Evolutionary conservation across 805 yeast species (phyloP), one percentile per base, ranked within the genome.

Genomic region (Candida endomychidarum): DNA sequence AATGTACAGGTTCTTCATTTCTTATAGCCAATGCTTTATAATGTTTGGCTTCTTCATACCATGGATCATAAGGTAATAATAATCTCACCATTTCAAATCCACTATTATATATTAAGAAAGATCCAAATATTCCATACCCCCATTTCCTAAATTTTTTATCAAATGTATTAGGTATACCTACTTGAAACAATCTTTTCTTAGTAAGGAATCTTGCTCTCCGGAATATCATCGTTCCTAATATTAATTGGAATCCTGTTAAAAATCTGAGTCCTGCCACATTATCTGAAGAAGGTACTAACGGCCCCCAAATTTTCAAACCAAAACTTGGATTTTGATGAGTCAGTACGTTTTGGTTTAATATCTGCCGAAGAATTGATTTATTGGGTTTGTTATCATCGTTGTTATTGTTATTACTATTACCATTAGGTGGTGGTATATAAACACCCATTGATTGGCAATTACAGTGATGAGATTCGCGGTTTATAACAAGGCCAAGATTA

Each of bases 251-350:
- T 0, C 76, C 77, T 2, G 80, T 67, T 36, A 81, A 55, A 0
- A 75, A 51, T 50, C 73, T 74, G 1, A 83, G 53, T 1, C 84
- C 86, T 2, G 67, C 58, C 22, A 62, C 54, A 54, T 81, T 78
- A 47, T 83, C 90, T 7, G 83, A 72, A 1, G 89, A 85, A 2
- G 91, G 91, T 1, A 80, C 82, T 16, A 83, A 55, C 0, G 88
- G 88, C 0, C 89, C 86, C 81, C 86, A 80, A 23, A 80, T 50
- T 46, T 65, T 63, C 38, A 82, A 64, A 0, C 86, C 87, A 16
- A 80, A 54, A 38, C 78, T 75, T 2, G 89, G 89, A 31, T 68
- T 38, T 15, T 29, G 34, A 14, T 23, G 15, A 8, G 15, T 4
- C 4, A 5, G 8, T 10, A 32, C 4, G 8, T 7, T 21, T 9